A percentile compares a stretch with the other conserved stretches of the same genome.
These are phyloP conservation scores for Skeletonema potamos DNA, from an alignment of 108 stramenopile genomes.

Conservation along the genomic window DNA sequence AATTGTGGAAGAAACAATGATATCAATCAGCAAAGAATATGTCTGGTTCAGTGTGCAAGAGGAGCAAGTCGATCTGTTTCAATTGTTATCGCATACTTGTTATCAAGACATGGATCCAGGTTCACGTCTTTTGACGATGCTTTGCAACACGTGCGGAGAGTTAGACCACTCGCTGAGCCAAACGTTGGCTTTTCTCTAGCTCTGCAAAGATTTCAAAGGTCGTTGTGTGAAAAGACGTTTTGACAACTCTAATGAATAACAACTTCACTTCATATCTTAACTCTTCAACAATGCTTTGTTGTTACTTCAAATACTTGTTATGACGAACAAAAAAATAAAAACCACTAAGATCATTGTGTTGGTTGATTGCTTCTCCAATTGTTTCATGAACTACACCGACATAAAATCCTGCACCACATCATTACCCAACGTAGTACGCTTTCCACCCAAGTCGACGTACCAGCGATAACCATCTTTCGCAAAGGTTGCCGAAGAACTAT, in stretches of 20 bases:
- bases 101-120: slow-evolving; percentile 20
- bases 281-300: not conserved
- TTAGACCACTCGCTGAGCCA: slow-evolving; percentile 22
- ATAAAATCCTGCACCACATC: slow-evolving; percentile 2
- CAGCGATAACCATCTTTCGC: not conserved
- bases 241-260: not conserved
- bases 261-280: not conserved
- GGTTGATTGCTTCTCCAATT: not conserved
- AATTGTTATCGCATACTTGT: slow-evolving; percentile 33
- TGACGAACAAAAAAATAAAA: not conserved
- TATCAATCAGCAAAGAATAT: slow-evolving; percentile 18
- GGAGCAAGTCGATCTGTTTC: slow-evolving; percentile 43
- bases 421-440: not conserved
- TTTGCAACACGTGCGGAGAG: slow-evolving; percentile 21
- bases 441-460: slow-evolving; percentile 3
- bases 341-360: not conserved
- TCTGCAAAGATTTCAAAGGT: slow-evolving; percentile 12
- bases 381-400: not conserved
- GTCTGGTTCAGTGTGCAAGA: slow-evolving; percentile 43
- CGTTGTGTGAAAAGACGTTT: not conserved
- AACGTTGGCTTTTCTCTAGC: slow-evolving; percentile 36
- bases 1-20: not conserved
- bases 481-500: not conserved
- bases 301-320: not conserved
- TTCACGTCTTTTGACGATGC: slow-evolving; percentile 30